A percentile compares a stretch with the other conserved stretches of the same genome.
Conservation (phyloP, 108 stramenopile genomes). For the Cyclotella kingstonii region DNA sequence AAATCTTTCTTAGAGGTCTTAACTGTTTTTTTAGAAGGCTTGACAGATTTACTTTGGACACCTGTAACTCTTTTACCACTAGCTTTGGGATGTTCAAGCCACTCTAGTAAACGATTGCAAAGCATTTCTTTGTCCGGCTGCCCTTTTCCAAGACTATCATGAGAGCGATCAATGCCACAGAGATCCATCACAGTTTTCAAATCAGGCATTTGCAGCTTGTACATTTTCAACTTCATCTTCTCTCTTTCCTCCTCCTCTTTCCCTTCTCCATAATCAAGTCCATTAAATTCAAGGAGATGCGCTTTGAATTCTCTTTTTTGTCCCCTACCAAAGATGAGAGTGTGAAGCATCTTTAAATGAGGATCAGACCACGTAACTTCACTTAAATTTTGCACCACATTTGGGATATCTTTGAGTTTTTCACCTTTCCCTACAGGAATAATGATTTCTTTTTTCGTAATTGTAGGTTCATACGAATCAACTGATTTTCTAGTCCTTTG, state of each 20-base stretch:
- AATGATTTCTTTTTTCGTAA: conserved; percentile 10
- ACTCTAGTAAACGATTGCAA: conserved; percentile 36
- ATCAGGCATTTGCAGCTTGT: conserved; percentile 29
- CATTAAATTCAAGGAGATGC: conserved; percentile 41
- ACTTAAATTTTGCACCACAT: conserved; percentile 33
- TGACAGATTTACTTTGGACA: conserved; percentile 8
- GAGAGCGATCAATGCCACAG: conserved; percentile 30
- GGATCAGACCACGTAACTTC: conserved; percentile 34
- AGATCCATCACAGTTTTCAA: conserved; percentile 42
- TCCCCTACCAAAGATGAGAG: conserved; percentile 28
- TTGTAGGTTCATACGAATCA: conserved; percentile 7
- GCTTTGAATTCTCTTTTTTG: conserved; percentile 40
- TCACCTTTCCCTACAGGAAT: conserved; percentile 32
- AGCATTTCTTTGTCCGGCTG: conserved; percentile 24
- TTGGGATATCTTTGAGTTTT: conserved; percentile 36
- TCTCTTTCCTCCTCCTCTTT: conserved; percentile 34
- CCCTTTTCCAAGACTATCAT: conserved; percentile 15
- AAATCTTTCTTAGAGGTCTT: conserved; percentile 3
- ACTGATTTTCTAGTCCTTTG: conserved; percentile 19
- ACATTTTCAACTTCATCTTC: conserved; percentile 24
- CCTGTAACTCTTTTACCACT: conserved; percentile 29
- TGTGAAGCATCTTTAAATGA: conserved; percentile 25
- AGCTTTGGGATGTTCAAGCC: conserved; percentile 42
- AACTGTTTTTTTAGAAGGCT: conserved; percentile 10
- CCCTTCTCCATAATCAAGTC: conserved; percentile 31